Base-by-base conservation (phyloP, 2,329 filamentous ascomycete genomes). In the Hortaea werneckii region DNA sequence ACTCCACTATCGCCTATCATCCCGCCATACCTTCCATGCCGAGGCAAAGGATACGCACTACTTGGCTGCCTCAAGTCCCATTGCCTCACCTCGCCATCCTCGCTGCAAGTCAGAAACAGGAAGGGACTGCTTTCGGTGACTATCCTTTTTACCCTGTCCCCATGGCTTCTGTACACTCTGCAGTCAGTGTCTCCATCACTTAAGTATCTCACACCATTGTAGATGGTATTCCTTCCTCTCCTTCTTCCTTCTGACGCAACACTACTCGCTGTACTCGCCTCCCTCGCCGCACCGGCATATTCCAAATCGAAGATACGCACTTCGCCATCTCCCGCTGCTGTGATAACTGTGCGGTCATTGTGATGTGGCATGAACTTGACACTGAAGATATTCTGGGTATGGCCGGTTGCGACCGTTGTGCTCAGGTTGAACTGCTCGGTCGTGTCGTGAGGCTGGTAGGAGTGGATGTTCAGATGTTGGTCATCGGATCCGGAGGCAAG, bases 351-450 rank as follows among this genome's bases (percentile, higher is more conserved):
- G 27, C 74, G 69, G 56, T 84, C 80, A 51, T 74, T 75, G n/a
- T 78, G 80, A 56, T 82, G 77, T 10, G 80, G 80, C 80, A 84
- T 83, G 58, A 84, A 84, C 63, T 83, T 83, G 62, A 83, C 79
- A 6, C 78, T 82, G 67, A 84, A 84, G 51, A 84, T 83, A 59
- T 84, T 84, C 48, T 75, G 73, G n/a, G 65, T 71, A 54, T 84
- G 80, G 6, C 81, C 80, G 1, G 80, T 83, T 41, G 72, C 60
- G 27, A 83, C 72, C 6, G 77, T 78, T 1, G 80, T 79, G 12
- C 76, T 77, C 37, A 83, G 69, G 40, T 72, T 65, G 61, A 84
- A 82, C 20, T 80, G 77, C 37, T 72, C 68, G 34, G 67, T 68
- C 13, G 73, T 70, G 27, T 70, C 72, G 40, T 78, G 70, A 12